Evolutionary conservation across 305 asterid species (phyloP).

Genomic region (Coffea humblotiana): DNA sequence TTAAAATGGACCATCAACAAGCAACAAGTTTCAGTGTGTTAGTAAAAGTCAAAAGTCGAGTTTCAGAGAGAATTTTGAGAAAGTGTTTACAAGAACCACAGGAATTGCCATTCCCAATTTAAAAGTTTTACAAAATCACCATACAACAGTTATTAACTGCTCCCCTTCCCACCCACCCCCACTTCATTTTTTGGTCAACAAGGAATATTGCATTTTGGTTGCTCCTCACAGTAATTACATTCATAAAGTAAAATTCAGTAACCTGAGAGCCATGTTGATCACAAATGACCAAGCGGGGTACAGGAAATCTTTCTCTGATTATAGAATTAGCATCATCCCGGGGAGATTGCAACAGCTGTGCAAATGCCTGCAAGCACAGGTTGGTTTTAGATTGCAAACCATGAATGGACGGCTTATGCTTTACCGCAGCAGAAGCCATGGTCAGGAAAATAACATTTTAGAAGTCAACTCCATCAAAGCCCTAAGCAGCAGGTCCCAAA

Average conservation of each 20-base stretch:
- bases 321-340: conserved; percentile 73
- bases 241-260: neutral
- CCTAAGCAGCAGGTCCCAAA: too few species aligned
- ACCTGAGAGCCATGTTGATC: conserved; percentile 99
- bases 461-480: too few species aligned
- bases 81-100: neutral
- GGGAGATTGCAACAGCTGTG: conserved; percentile 82
- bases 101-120: neutral
- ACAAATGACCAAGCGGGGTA: conserved; percentile 90
- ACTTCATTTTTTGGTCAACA: neutral
- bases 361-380: conserved; percentile 65
- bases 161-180: neutral
- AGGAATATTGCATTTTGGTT: neutral
- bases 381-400: conserved; percentile 17
- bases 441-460: too few species aligned
- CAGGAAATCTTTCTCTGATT: conserved; percentile 82
- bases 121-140: neutral
- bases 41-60: neutral
- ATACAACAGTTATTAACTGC: neutral
- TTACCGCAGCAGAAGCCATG: neutral
- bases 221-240: neutral
- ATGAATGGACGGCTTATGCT: neutral
- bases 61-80: neutral
- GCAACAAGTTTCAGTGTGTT: neutral
- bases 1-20: neutral